Evolutionary conservation across 805 yeast species (phyloP).

Genomic region (Saccharomycopsis malanga): DNA sequence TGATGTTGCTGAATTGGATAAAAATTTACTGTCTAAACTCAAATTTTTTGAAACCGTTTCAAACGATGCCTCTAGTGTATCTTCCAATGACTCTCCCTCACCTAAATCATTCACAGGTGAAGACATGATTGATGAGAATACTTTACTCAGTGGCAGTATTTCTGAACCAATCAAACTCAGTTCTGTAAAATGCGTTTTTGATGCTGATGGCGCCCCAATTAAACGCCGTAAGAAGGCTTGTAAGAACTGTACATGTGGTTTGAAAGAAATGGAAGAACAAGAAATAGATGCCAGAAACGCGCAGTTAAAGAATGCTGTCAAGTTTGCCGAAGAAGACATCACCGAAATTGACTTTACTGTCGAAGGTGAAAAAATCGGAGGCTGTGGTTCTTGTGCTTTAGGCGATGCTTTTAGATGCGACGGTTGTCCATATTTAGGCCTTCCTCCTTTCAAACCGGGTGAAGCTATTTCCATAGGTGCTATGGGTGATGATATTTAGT

Average conservation of each 20-base stretch:
- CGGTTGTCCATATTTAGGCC: constrained; percentile 94
- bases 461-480: constrained; percentile 73
- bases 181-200: constrained; percentile 28
- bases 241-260: constrained; percentile 96
- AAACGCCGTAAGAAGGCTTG: constrained; percentile 79
- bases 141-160: constrained; percentile 34
- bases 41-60: constrained; percentile 12
- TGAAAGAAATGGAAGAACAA: constrained; percentile 77
- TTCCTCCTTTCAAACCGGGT: constrained; percentile 98
- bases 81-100: neutral
- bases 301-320: constrained; percentile 9
- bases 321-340: constrained; percentile 28
- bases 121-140: constrained; percentile 32
- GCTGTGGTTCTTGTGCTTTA: constrained; percentile 93
- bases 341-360: constrained; percentile 24
- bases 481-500: constrained; percentile 67
- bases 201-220: constrained; percentile 34
- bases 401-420: constrained; percentile 99
- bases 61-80: neutral
- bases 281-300: constrained; percentile 31
- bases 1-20: neutral
- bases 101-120: constrained; percentile 3
- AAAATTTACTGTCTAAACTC: constrained; percentile 4
- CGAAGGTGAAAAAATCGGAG: constrained; percentile 52
- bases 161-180: constrained; percentile 56